Evolutionary conservation across 192 early-diverging fungal species (phyloP).

Genomic region (Allomyces arbusculus): DNA sequence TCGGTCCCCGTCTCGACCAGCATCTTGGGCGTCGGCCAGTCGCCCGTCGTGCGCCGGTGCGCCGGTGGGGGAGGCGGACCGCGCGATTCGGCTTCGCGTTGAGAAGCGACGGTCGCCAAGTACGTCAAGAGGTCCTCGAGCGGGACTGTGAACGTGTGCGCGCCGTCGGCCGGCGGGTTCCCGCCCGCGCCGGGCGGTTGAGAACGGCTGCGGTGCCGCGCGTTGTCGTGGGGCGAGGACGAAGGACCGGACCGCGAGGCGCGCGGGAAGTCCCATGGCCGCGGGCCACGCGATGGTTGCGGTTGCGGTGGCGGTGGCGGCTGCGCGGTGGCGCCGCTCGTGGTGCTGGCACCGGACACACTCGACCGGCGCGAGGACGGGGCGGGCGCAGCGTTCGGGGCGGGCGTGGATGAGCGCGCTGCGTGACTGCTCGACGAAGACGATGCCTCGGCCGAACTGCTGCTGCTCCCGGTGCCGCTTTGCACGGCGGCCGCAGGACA

Average conservation of each 20-base stretch:
- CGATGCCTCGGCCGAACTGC: background rate
- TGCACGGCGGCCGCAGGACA: too few relatives aligned
- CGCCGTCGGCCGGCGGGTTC: background rate
- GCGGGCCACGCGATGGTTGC: too few relatives aligned
- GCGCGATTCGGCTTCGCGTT: background rate
- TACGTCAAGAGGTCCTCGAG: background rate
- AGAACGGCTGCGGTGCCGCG: background rate
- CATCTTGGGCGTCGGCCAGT: background rate
- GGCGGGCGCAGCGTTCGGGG: too few relatives aligned
- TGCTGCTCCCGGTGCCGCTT: background rate
- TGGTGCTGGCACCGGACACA: too few relatives aligned
- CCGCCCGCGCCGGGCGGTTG: background rate
- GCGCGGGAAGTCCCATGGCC: too few relatives aligned
- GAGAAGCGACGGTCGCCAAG: background rate
- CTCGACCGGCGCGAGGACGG: too few relatives aligned
- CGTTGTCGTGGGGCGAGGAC: background rate
- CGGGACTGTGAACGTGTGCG: background rate
- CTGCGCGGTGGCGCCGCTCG: too few relatives aligned
- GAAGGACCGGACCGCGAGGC: background rate
- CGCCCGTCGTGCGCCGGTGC: background rate
- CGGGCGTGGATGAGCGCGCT: too few relatives aligned
- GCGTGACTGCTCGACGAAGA: background rate
- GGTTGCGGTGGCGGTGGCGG: too few relatives aligned
- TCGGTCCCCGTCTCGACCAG: constrained; percentile 3
- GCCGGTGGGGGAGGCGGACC: background rate